Percentiles rank a stretch among this genome's conserved stretches.
These are phyloP conservation scores for Naegleria lovaniensis DNA, from an alignment of 208 protist genomes.

Conservation along the genomic window DNA sequence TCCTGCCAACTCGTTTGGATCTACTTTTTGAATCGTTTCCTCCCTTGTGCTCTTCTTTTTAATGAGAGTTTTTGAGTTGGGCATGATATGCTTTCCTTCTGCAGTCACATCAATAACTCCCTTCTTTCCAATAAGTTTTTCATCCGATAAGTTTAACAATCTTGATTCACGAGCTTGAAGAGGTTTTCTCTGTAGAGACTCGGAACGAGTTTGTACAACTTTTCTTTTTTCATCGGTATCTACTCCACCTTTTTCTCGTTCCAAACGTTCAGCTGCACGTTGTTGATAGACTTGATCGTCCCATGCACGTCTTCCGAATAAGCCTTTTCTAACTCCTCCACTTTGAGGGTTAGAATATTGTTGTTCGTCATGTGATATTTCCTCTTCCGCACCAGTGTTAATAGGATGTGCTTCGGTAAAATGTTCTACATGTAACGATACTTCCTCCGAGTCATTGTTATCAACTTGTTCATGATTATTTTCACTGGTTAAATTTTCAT, in stretches of 20 bases:
- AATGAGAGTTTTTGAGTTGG: neutral
- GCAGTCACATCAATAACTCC: neutral
- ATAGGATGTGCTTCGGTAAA: too few species aligned
- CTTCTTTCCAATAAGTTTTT: neutral
- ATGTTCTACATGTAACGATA: too few species aligned
- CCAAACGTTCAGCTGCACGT: neutral
- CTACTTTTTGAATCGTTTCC: neutral
- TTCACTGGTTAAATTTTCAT: too few species aligned
- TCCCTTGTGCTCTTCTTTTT: neutral
- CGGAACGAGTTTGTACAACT: neutral
- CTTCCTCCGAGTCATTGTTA: too few species aligned
- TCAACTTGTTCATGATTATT: too few species aligned
- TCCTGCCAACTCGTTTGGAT: neutral
- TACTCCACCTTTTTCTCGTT: neutral
- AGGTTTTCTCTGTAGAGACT: neutral
- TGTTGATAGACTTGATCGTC: slow-evolving; percentile 1
- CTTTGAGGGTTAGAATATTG: too few species aligned
- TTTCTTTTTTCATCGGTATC: slow-evolving; percentile 12
- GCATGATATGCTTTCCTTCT: neutral
- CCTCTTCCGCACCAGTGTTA: too few species aligned
- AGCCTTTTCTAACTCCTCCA: neutral
- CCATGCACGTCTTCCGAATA: neutral
- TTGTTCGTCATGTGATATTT: too few species aligned
- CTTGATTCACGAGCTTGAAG: neutral
- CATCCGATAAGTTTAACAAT: neutral